Evolutionary conservation across 805 yeast genomes (phyloP).

Genomic region (Lipomyces sp.): DNA sequence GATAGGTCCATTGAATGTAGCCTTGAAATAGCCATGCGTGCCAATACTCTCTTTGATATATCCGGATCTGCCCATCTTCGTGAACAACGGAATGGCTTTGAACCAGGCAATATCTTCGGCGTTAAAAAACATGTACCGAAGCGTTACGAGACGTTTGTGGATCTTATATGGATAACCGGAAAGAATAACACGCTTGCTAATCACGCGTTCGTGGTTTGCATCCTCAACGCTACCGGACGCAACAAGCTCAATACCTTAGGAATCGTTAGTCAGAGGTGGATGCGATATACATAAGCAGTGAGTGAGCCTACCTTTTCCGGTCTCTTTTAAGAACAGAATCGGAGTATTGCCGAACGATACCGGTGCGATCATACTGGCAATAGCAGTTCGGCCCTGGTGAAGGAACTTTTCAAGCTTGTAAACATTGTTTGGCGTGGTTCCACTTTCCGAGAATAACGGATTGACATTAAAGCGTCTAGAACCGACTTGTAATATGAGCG

Average conservation of each 20-base stretch:
- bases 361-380: conserved; percentile 90
- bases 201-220: conserved; percentile 79
- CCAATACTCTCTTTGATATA: conserved; percentile 94
- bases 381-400: conserved; percentile 72
- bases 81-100: conserved; percentile 88
- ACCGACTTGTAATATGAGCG: conserved; percentile 87
- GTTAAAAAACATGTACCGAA: conserved; percentile 97
- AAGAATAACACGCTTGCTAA: conserved; percentile 84
- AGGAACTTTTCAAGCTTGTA: conserved; percentile 83
- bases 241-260: conserved; percentile 55
- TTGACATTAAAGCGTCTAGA: conserved; percentile 81
- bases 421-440: conserved; percentile 80
- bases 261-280: not conserved
- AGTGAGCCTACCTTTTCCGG: conserved; percentile 45
- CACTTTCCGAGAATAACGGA: conserved; percentile 80
- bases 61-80: conserved; percentile 91
- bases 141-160: conserved; percentile 87
- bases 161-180: conserved; percentile 96
- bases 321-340: conserved; percentile 71
- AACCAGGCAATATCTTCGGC: conserved; percentile 86
- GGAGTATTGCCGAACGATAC: conserved; percentile 79
- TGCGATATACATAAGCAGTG: conserved; percentile 29
- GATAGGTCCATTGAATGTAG: conserved; percentile 87
- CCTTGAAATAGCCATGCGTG: conserved; percentile 97
- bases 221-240: conserved; percentile 92